Evolutionary conservation across 169 alveolate species (phyloP).

Genomic region (Babesia sp.): DNA sequence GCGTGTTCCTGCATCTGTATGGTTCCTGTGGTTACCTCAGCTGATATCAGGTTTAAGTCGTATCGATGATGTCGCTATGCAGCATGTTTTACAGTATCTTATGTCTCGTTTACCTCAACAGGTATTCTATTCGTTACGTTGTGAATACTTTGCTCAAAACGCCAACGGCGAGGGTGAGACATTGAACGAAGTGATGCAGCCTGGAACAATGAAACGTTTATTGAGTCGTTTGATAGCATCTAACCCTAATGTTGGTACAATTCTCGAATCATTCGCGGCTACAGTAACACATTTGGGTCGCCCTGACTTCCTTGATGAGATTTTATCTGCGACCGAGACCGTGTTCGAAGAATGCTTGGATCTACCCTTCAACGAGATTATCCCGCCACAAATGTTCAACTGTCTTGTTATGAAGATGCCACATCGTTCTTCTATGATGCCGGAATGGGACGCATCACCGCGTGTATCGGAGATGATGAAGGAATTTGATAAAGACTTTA

Average conservation of each 20-base stretch:
- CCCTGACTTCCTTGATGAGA: slow-evolving; percentile 61
- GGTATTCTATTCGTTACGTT: slow-evolving; percentile 67
- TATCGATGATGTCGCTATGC: slow-evolving; percentile 60
- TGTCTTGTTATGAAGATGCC: slow-evolving; percentile 46
- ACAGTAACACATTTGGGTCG: slow-evolving; percentile 53
- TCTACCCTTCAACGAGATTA: slow-evolving; percentile 59
- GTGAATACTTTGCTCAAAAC: slow-evolving; percentile 70
- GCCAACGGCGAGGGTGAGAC: slow-evolving; percentile 27
- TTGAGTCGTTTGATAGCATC: slow-evolving; percentile 36
- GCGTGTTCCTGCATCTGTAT: slow-evolving; percentile 66
- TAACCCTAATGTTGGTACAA: slow-evolving; percentile 48
- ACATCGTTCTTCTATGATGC: slow-evolving; percentile 8
- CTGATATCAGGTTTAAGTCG: slow-evolving; percentile 62
- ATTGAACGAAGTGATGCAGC: slow-evolving; percentile 8
- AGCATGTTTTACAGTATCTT: slow-evolving; percentile 66
- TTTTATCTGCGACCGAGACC: slow-evolving; percentile 61
- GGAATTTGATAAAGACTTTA: slow-evolving; percentile 6
- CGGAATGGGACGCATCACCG: neutral
- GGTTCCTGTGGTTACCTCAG: slow-evolving; percentile 79
- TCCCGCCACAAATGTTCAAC: slow-evolving; percentile 57
- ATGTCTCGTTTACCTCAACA: slow-evolving; percentile 69
- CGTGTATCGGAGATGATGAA: slow-evolving; percentile 10
- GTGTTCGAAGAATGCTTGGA: slow-evolving; percentile 66
- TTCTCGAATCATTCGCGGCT: slow-evolving; percentile 53
- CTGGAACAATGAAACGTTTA: slow-evolving; percentile 19